Evolutionary conservation across 2,329 filamentous ascomycete genomes (phyloP).

Genomic region (Cladophialophora exuberans): DNA sequence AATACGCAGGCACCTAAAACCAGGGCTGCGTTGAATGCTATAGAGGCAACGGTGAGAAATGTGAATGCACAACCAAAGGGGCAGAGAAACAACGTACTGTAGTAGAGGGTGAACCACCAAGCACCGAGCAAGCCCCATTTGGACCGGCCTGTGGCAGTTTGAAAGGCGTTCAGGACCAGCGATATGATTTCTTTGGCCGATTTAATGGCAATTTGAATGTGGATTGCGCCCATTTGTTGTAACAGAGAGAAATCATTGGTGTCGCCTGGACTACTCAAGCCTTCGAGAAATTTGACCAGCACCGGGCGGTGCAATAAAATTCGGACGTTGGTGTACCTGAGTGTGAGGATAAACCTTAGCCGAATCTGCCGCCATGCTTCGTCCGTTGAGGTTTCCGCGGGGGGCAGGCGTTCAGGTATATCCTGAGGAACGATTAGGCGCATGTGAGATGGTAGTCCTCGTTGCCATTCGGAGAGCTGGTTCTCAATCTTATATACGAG

Average conservation of each 20-base stretch:
- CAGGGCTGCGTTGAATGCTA: constrained; percentile 21
- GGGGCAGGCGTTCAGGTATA: constrained; percentile 26
- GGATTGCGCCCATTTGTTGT: constrained; percentile 40
- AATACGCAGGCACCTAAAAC: constrained; percentile 13
- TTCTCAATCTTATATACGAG: constrained; percentile 14
- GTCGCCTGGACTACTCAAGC: constrained; percentile 19
- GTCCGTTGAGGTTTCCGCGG: constrained; percentile 36
- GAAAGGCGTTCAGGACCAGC: constrained; percentile 32
- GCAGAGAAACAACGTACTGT: constrained; percentile 34
- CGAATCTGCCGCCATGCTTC: constrained; percentile 40
- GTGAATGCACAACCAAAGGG: not conserved
- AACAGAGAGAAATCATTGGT: constrained; percentile 34
- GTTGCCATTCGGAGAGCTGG: constrained; percentile 13
- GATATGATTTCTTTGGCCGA: constrained; percentile 39
- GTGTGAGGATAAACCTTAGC: constrained; percentile 39
- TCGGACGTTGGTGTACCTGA: constrained; percentile 48
- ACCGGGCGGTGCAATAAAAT: constrained; percentile 48
- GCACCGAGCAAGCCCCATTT: constrained; percentile 36
- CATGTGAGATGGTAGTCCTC: constrained; percentile 3
- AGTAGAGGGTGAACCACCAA: constrained; percentile 41
- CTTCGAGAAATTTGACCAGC: constrained; percentile 44
- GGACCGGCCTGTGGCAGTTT: constrained; percentile 24
- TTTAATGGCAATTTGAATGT: constrained; percentile 39
- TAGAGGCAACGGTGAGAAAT: not conserved
- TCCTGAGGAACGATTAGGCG: constrained; percentile 7